Conservation (phyloP, 192 early-diverging fungal genomes). For the Backusella westeae region DNA sequence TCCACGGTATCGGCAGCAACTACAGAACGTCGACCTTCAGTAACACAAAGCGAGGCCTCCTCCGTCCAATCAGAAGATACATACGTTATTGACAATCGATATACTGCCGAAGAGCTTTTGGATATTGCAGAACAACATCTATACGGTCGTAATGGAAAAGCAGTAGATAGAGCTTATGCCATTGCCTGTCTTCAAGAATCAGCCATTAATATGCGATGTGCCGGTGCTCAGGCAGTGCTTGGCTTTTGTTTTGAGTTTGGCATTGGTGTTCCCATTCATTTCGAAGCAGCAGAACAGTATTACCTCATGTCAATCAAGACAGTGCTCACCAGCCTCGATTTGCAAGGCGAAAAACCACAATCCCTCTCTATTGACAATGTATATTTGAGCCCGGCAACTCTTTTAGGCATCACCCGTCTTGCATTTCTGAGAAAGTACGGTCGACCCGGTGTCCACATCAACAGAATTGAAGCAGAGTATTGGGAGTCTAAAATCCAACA, state of each 20-base stretch:
- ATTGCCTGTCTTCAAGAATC: conserved; percentile 32
- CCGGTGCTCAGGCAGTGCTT: conserved; percentile 61
- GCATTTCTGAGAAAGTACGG: conserved; percentile 81
- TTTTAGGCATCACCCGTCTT: conserved; percentile 60
- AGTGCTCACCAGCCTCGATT: neutral
- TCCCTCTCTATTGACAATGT: neutral
- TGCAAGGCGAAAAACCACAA: neutral
- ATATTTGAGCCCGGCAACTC: conserved; percentile 40
- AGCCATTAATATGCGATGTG: conserved; percentile 31
- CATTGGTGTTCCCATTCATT: conserved; percentile 64
- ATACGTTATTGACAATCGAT: neutral
- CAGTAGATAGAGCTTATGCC: conserved; percentile 11
- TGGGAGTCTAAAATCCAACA: conserved; percentile 65
- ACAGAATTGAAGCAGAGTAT: conserved; percentile 76
- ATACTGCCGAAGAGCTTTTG: conserved; percentile 14
- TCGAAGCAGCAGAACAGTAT: conserved; percentile 59
- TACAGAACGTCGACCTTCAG: conserved; percentile 15
- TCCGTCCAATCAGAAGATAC: conserved; percentile 17
- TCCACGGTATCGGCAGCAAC: neutral
- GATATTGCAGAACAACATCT: conserved; percentile 20
- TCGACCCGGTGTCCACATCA: conserved; percentile 72
- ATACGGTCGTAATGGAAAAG: conserved; percentile 25
- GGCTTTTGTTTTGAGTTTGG: conserved; percentile 89
- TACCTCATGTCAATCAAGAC: conserved; percentile 60
- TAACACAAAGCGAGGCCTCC: conserved; percentile 10